Conservation (phyloP, 306 rosid species). For the Trichosanthes cucumerina region DNA sequence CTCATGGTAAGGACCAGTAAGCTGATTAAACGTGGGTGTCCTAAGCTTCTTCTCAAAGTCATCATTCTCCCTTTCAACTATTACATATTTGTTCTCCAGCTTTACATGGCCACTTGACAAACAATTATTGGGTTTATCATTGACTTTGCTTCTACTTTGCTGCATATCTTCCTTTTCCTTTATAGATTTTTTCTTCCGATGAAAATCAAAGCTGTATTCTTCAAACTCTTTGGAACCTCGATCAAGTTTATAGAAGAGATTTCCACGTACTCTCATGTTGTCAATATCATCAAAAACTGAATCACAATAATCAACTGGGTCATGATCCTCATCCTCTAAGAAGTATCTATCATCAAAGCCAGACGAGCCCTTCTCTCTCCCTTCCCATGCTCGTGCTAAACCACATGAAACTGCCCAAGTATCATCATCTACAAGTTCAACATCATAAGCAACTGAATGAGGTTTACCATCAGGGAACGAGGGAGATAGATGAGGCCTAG, state of each 20-base stretch:
- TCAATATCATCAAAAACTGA: conserved; percentile 66
- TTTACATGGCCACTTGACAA: conserved; percentile 20
- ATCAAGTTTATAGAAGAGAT: conserved; percentile 65
- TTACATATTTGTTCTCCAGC: conserved; percentile 4
- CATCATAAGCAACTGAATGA: conserved; percentile 28
- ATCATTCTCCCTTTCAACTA: conserved; percentile 20
- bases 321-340: conserved; percentile 21
- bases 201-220: conserved; percentile 70
- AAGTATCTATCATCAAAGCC: conserved; percentile 10
- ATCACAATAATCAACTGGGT: conserved; percentile 25
- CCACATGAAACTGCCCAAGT: conserved; percentile 61
- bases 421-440: conserved; percentile 60
- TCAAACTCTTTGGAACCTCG: conserved; percentile 73
- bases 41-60: conserved; percentile 40
- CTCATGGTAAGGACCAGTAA: conserved; percentile 73
- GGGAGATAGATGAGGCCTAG: conserved; percentile 37
- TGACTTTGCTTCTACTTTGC: conserved; percentile 3
- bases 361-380: conserved; percentile 14
- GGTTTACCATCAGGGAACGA: conserved; percentile 28
- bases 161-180: conserved; percentile 22
- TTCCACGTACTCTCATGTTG: conserved; percentile 57
- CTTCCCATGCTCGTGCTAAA: conserved; percentile 52
- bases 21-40: conserved; percentile 63
- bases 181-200: conserved; percentile 49
- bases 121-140: conserved; percentile 13